A percentile compares a stretch with the other conserved stretches of the same genome.
Evolutionary conservation across 169 alveolate genomes (phyloP).

Genomic region (Cryptosporidium ryanae): DNA sequence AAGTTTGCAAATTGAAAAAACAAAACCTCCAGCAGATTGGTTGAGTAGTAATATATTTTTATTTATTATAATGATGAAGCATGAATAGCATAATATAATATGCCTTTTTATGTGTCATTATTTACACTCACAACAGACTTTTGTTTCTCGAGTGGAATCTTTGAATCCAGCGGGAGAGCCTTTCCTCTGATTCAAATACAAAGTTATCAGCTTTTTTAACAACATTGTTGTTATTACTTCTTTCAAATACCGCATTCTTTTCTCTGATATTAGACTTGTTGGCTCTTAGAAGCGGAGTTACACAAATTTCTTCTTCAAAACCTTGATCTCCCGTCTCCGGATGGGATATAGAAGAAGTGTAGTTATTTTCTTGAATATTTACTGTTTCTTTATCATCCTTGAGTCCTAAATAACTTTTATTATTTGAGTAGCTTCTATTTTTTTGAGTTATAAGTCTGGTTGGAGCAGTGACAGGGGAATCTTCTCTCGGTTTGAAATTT

Average conservation of each 20-base stretch:
- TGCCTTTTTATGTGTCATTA: background rate
- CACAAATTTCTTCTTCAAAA: background rate
- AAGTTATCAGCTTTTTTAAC: conserved; percentile 3
- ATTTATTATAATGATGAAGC: too few species aligned
- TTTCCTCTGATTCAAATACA: conserved; percentile 41
- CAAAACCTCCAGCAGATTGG: too few species aligned
- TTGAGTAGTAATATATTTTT: too few species aligned
- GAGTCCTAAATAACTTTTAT: background rate
- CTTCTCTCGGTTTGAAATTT: background rate
- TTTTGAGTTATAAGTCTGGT: conserved; percentile 12
- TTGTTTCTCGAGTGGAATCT: conserved; percentile 62
- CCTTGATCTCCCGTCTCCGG: background rate
- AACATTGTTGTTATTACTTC: background rate
- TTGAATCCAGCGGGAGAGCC: conserved; percentile 60
- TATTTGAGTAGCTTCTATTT: background rate
- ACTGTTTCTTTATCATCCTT: too few species aligned
- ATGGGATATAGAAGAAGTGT: background rate
- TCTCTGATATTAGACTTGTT: background rate
- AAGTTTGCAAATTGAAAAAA: too few species aligned
- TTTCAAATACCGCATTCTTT: background rate
- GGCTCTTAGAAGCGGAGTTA: too few species aligned
- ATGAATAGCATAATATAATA: background rate
- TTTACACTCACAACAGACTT: background rate
- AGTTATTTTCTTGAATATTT: background rate
- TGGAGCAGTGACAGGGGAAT: conserved; percentile 48